phyloP scores from a whole-genome alignment of 2,329 filamentous ascomycete genomes.

The Fusarium floridanum region DNA sequence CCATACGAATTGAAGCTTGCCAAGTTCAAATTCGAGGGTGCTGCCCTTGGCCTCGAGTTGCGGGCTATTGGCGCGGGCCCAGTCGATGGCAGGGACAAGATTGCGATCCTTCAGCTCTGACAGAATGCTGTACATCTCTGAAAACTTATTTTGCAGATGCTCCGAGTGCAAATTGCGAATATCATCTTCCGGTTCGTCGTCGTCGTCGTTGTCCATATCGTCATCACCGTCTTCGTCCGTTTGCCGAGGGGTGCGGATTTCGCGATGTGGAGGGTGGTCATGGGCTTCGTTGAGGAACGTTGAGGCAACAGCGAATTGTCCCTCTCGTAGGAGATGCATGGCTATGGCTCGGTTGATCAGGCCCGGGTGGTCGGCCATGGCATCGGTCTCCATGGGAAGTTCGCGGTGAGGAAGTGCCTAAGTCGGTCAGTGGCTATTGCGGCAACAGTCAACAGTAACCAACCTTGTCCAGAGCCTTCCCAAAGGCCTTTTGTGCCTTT shows the following conservation, averaged over 20 bases:
- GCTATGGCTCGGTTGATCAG: constrained; percentile 94
- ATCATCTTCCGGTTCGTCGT: constrained; percentile 42
- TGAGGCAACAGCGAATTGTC: constrained; percentile 88
- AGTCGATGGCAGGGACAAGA: constrained; percentile 85
- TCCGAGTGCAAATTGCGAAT: constrained; percentile 47
- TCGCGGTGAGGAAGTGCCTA: constrained; percentile 64
- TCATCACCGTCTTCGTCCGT: constrained; percentile 51
- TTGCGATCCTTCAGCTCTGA: constrained; percentile 81
- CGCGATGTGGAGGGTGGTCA: constrained; percentile 50
- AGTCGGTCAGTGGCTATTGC: constrained; percentile 29
- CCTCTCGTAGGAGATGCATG: constrained; percentile 96
- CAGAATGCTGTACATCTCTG: constrained; percentile 91
- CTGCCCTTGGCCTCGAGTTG: constrained; percentile 85
- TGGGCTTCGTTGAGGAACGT: constrained; percentile 83
- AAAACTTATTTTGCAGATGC: constrained; percentile 83
- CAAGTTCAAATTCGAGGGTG: constrained; percentile 95
- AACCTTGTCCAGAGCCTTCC: constrained; percentile 87
- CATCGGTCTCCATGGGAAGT: constrained; percentile 84
- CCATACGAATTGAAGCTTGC: constrained; percentile 89
- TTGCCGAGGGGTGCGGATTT: constrained; percentile 31
- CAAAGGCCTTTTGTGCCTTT: constrained; percentile 84
- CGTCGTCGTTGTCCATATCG: constrained; percentile 48
- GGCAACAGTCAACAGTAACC: constrained; percentile 20
- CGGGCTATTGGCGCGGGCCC: constrained; percentile 80
- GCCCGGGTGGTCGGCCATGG: constrained; percentile 78